Base-by-base conservation (phyloP, 1,284 basidiomycete genomes). In the Mycena sp. region DNA sequence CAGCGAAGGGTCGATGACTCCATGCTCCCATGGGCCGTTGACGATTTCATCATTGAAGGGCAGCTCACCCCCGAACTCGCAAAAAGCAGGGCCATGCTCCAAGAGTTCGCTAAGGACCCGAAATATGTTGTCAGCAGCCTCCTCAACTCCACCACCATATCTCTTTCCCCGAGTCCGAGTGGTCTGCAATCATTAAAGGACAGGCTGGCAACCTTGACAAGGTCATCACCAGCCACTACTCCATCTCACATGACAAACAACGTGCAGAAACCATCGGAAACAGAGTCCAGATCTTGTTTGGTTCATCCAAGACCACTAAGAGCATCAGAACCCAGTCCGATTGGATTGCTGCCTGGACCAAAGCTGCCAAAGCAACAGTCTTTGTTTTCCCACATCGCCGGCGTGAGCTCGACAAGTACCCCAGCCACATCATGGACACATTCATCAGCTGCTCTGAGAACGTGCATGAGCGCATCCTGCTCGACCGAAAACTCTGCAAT, bases 321-420 rank as follows among this genome's bases (percentile, higher is more conserved):
- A 65, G 61, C 4, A 67, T 79, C 29, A 25, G 29, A 17, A 69
- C 63, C 0, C 60, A 63, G 11, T 65, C 67, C 0, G 68, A 78
- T 1, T 80, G 79, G 78, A 50, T 61, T 17, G 54, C 65, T 0
- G 73, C 74, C 0, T 80, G 71, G 70, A 45, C 56, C 3, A 30
- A 44, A 1, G 58, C 64, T 0, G 26, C 49, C 7, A 19, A 61
- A 0, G 77, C 78, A 0, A 63, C 67, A 16, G 0, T 19, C 0
- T 74, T 73, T 49, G 64, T 70, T 3, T 78, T 77, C 61, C 73
- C 73, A 0, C 70, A 77, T 37, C 69, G 73, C 6, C 4, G 7
- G 0, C 17, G 56, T 2, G 73, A 80, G 52, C 71, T 79, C 23
- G 9, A 35, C 0, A 21, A 19, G 0, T 80, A 79, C 37, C 49